phyloP scores from a whole-genome alignment of 1,284 basidiomycete genomes.

The Moniliophthora roreri region DNA sequence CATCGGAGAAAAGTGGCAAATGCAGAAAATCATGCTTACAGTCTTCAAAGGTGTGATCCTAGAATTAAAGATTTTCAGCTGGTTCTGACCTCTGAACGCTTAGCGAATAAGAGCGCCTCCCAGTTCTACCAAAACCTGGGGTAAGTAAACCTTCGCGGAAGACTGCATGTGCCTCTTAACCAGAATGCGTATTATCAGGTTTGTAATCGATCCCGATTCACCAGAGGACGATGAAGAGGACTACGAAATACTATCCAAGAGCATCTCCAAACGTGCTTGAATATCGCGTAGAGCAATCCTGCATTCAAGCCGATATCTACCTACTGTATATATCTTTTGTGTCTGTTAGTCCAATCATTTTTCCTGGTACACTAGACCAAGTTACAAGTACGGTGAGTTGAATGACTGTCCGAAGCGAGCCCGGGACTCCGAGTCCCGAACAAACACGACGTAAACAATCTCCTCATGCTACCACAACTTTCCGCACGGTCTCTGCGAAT shows the following conservation, averaged over 20 bases:
- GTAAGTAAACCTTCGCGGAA: slow-evolving; percentile 36
- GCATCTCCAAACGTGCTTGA: too few relatives aligned
- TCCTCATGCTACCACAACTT: slow-evolving; percentile 27
- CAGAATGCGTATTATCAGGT: slow-evolving; percentile 36
- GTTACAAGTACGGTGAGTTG: too few relatives aligned
- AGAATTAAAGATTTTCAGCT: background rate
- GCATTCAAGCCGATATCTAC: too few relatives aligned
- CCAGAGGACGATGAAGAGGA: slow-evolving; percentile 41
- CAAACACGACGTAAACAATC: too few relatives aligned
- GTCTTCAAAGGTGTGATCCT: slow-evolving; percentile 56
- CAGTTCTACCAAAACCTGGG: slow-evolving; percentile 57
- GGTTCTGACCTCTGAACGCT: too few relatives aligned
- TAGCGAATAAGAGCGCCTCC: slow-evolving; percentile 58
- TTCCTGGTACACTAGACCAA: too few relatives aligned
- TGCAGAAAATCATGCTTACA: slow-evolving; percentile 74
- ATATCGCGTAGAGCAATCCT: too few relatives aligned
- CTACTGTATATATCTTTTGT: too few relatives aligned
- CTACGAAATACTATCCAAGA: slow-evolving; percentile 58
- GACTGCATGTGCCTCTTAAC: background rate
- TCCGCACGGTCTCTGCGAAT: slow-evolving; percentile 38
- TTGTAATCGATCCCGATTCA: slow-evolving; percentile 50
- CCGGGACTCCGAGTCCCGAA: background rate
- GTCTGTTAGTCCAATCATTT: too few relatives aligned
- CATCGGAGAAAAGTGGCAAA: slow-evolving; percentile 51
- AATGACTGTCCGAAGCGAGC: too few relatives aligned